Evolutionary conservation across 257 asterid genomes (phyloP).

Genomic region (Avicennia marina): DNA sequence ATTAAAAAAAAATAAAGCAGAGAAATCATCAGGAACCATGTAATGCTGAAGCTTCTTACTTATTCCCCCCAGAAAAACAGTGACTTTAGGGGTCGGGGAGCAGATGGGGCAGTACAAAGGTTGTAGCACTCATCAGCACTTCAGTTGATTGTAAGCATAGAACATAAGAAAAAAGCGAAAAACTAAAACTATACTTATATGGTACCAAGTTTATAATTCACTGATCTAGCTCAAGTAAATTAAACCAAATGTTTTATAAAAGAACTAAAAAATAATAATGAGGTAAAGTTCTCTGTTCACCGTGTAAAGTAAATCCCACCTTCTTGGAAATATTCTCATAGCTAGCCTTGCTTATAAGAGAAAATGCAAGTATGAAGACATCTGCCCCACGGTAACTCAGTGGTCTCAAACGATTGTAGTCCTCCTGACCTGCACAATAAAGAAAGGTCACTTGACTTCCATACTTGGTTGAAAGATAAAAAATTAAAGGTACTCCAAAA

Average conservation of each 20-base stretch:
- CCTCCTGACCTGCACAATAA: slow-evolving; percentile 61
- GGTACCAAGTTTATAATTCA: too few species aligned
- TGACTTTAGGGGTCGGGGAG: too few species aligned
- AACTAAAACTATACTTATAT: too few species aligned
- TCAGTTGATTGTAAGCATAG: too few species aligned
- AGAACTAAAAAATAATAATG: neutral
- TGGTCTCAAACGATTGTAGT: slow-evolving; percentile 70
- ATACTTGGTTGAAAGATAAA: slow-evolving; percentile 11
- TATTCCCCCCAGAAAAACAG: too few species aligned
- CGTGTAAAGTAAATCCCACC: slow-evolving; percentile 27
- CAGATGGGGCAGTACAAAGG: too few species aligned
- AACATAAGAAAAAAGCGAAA: too few species aligned
- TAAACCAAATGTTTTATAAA: neutral
- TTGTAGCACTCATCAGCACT: too few species aligned
- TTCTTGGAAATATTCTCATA: slow-evolving; percentile 60
- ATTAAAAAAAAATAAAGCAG: neutral
- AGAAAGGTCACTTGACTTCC: neutral
- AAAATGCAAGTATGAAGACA: slow-evolving; percentile 75
- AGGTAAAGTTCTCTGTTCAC: neutral
- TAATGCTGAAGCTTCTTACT: neutral
- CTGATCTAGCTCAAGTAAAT: neutral
- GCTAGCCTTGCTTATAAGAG: slow-evolving; percentile 88
- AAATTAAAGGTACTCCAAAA: neutral
- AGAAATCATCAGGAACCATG: slow-evolving; percentile 14
- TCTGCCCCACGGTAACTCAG: slow-evolving; percentile 87